These are phyloP conservation scores for Plasmodium knowlesi DNA, from an alignment of 169 alveolate species.

Conservation along the genomic window DNA sequence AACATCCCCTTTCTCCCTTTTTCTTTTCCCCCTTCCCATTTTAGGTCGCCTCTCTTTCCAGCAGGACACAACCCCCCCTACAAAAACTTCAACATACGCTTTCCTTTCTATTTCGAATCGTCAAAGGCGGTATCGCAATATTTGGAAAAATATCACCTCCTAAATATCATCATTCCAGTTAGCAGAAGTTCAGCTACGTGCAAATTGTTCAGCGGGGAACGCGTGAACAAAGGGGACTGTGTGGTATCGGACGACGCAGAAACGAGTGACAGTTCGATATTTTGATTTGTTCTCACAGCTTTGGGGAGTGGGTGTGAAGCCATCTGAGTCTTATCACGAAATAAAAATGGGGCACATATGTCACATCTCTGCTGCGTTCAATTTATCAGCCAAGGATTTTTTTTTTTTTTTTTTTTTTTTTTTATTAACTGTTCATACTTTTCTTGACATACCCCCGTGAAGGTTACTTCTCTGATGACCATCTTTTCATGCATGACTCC, in stretches of 20 bases:
- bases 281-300: slow-evolving; percentile 8
- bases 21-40: background rate
- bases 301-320: background rate
- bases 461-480: background rate
- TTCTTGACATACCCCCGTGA: background rate
- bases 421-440: slow-evolving; percentile 1
- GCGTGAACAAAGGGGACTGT: background rate
- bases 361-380: background rate
- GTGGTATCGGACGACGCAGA: slow-evolving; percentile 2
- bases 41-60: slow-evolving; percentile 70
- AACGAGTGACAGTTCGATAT: slow-evolving; percentile 68
- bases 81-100: slow-evolving; percentile 58
- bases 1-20: background rate
- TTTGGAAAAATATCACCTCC: slow-evolving; percentile 45
- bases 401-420: background rate
- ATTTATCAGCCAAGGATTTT: background rate
- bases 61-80: slow-evolving; percentile 67
- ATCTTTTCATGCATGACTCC: background rate
- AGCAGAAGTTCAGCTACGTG: slow-evolving; percentile 17
- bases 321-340: background rate
- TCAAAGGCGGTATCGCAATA: slow-evolving; percentile 64
- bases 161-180: slow-evolving; percentile 72
- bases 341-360: background rate
- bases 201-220: slow-evolving; percentile 14
- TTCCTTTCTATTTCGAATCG: slow-evolving; percentile 68